Evolutionary conservation across 2,329 filamentous ascomycete genomes (phyloP), one percentile per base, ranked within the genome.

Genomic region (Aureobasidium sp.): DNA sequence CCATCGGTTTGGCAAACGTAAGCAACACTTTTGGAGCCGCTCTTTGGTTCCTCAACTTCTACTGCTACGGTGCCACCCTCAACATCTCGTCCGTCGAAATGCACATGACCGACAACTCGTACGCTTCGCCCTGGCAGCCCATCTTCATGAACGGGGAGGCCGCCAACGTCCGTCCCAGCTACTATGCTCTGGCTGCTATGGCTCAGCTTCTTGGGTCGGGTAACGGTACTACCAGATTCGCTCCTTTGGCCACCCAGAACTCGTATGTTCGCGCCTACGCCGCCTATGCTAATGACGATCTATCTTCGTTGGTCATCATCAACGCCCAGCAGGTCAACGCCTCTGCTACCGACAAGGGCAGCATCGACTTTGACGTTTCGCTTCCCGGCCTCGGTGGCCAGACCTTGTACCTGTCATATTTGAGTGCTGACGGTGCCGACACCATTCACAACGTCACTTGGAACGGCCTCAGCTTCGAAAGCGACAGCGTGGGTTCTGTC

Each of bases 81-180:
- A 78, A 78, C 64, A 75, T 82, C 57, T 70, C 74, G 0, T 77
- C 76, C 9, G 78, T 82, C 2, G 74, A 80, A 64, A 77, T 82
- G 73, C 80, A 82, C 73, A 81, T 82, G 79, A 82, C 79, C 11
- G 78, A 80, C 69, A 80, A 80, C 69, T 80, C 79, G 64, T 78
- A 78, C 66, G 77, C 79, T 7, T 75, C 75, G 61, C 77, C 79
- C 2, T 82, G 80, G 80, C 76, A 79, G 64, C 80, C 80, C 17
- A 71, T 77, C 41, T 76, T 72, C 31, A 73, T 69, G 5, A 69
- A 71, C 29, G 49, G 45, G 17, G 42, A 61, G n/a, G 20, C 61
- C 42, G 55, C 64, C 27, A 76, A 75, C 65, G 78, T 81, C 11
- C 76, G 79, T 29, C 79, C 79, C 1, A 71, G 76, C 49, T 82